These are phyloP conservation scores for Ruellia speciosa DNA, from an alignment of 305 asterid genomes.

Conservation along the genomic window DNA sequence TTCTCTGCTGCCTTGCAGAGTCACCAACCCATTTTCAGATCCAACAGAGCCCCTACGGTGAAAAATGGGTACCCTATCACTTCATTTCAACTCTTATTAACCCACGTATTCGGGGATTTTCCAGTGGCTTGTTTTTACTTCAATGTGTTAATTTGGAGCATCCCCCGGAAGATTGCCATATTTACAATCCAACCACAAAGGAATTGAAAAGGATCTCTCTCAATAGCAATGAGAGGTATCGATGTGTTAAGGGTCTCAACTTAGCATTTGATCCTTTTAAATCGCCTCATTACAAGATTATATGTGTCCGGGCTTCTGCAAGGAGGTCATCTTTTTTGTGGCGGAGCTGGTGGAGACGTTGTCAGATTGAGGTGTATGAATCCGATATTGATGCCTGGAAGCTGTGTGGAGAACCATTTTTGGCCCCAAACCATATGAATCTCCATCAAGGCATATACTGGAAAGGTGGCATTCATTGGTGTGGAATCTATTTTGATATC, in stretches of 20 bases:
- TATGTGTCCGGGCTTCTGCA: slow-evolving; percentile 23
- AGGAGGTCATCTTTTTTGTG: slow-evolving; percentile 20
- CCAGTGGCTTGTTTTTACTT: slow-evolving; percentile 31
- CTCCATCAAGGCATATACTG: slow-evolving; percentile 29
- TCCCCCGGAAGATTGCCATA: slow-evolving; percentile 17
- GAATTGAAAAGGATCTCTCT: slow-evolving; percentile 23
- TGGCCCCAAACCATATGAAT: slow-evolving; percentile 19
- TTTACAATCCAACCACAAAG: slow-evolving; percentile 35
- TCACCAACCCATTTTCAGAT: slow-evolving; percentile 17
- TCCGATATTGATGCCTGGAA: slow-evolving; percentile 23
- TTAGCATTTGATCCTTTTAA: slow-evolving; percentile 26
- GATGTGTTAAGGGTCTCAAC: slow-evolving; percentile 27
- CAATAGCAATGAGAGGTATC: not conserved
- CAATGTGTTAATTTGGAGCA: slow-evolving; percentile 9
- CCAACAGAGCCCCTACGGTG: slow-evolving; percentile 7
- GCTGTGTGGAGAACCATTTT: slow-evolving; percentile 22
- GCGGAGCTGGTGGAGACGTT: slow-evolving; percentile 27
- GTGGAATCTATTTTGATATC: slow-evolving; percentile 26
- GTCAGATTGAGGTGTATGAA: slow-evolving; percentile 33
- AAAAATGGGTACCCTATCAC: slow-evolving; percentile 17
- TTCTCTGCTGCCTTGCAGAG: slow-evolving; percentile 21
- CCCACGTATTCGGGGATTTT: slow-evolving; percentile 22
- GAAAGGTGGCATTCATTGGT: slow-evolving; percentile 33
- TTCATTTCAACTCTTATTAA: slow-evolving; percentile 16
- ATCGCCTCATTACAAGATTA: slow-evolving; percentile 25